These are phyloP conservation scores for Medicago arabica DNA, from an alignment of 306 rosid genomes.

Conservation along the genomic window DNA sequence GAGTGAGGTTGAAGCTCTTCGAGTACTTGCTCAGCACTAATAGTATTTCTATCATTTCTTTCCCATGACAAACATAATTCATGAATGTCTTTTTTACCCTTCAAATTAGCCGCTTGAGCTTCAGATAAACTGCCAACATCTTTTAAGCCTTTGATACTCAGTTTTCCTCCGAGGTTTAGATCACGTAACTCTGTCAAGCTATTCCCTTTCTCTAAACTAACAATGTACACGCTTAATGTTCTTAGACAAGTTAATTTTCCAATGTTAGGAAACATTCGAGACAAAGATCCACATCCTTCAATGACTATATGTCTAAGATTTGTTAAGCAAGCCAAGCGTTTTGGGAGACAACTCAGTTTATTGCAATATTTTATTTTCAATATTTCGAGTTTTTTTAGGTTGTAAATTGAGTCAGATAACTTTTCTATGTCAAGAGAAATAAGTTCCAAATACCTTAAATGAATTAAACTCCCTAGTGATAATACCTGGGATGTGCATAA, in stretches of 20 bases:
- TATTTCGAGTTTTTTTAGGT: neutral
- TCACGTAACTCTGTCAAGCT: constrained; percentile 10
- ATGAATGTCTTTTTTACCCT: neutral
- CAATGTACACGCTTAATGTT: constrained; percentile 15
- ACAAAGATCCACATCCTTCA: accelerated
- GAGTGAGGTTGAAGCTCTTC: constrained; percentile 23
- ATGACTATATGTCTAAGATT: constrained; percentile 20
- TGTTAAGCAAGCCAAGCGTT: neutral
- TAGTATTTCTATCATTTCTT: too few relatives aligned
- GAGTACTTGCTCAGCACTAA: constrained; percentile 6
- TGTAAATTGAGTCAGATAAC: neutral
- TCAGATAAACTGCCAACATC: neutral
- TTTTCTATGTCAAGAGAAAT: neutral
- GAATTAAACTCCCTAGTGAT: neutral
- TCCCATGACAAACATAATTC: constrained; percentile 3
- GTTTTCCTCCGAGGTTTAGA: neutral
- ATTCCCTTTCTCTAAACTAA: neutral
- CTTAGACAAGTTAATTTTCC: neutral
- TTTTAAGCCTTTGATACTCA: neutral
- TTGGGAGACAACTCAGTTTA: neutral
- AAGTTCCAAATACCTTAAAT: constrained; percentile 28
- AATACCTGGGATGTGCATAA: neutral
- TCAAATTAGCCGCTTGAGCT: constrained; percentile 5
- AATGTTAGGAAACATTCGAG: neutral
- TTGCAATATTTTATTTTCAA: neutral